These are phyloP conservation scores for Euptelea pleiosperma DNA, from an alignment of 164 flowering plant genomes.

Conservation along the genomic window DNA sequence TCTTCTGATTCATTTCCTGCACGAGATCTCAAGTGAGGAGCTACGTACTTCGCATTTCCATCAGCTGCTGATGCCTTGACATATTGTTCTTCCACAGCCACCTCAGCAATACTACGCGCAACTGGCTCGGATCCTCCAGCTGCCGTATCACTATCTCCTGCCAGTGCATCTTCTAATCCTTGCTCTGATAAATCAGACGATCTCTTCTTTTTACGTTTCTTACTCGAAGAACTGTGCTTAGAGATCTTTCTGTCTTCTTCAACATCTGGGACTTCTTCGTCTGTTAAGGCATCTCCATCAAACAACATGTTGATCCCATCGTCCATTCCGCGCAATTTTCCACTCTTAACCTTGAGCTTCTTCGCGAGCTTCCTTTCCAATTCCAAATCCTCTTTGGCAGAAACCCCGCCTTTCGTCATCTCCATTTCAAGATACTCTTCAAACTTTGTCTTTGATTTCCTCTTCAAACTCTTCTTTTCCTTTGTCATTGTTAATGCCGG, in stretches of 20 bases:
- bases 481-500: conserved; percentile 11
- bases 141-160: conserved; percentile 1
- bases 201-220: conserved; percentile 35
- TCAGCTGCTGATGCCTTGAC: conserved; percentile 8
- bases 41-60: conserved; percentile 45
- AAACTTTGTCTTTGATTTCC: conserved; percentile 49
- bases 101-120: conserved; percentile 15
- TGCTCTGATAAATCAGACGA: conserved; percentile 9
- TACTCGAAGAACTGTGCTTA: conserved; percentile 14
- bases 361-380: conserved; percentile 75
- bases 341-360: conserved; percentile 70
- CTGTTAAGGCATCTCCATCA: conserved; percentile 37
- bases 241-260: conserved; percentile 9
- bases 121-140: conserved; percentile 18
- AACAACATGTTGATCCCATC: conserved; percentile 59
- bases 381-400: conserved; percentile 60
- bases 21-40: conserved; percentile 75
- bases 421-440: conserved; percentile 63
- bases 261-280: conserved; percentile 13
- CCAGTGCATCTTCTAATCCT: conserved; percentile 16
- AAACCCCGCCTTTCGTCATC: conserved; percentile 23
- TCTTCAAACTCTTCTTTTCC: conserved; percentile 29
- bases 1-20: conserved; percentile 54
- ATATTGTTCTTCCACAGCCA: conserved; percentile 22
- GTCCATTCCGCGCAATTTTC: conserved; percentile 55